Conservation (phyloP, 2,329 filamentous ascomycete genomes). For the Fusarium sp. region DNA sequence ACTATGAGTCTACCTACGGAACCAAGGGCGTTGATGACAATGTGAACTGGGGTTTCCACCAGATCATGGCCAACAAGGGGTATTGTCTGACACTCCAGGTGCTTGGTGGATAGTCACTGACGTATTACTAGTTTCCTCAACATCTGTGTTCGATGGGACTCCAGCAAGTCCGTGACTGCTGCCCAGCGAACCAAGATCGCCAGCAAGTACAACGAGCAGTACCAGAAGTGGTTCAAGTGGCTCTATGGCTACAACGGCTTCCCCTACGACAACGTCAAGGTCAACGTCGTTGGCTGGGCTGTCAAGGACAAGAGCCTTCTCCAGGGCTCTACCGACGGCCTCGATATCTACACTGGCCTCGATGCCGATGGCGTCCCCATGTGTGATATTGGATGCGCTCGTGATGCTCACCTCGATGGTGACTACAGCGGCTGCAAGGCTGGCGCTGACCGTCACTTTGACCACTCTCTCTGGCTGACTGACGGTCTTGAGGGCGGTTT, state of each 20-base stretch:
- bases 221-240: slow-evolving; percentile 57
- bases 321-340: slow-evolving; percentile 50
- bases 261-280: slow-evolving; percentile 54
- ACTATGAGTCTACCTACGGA: slow-evolving; percentile 30
- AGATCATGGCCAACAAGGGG: slow-evolving; percentile 48
- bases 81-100: slow-evolving; percentile 34
- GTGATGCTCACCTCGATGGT: slow-evolving; percentile 58
- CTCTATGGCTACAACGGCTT: slow-evolving; percentile 59
- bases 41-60: slow-evolving; percentile 49
- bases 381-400: slow-evolving; percentile 53
- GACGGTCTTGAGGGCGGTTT: slow-evolving; percentile 57
- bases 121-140: slow-evolving; percentile 21
- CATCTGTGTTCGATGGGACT: slow-evolving; percentile 59
- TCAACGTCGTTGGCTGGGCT: slow-evolving; percentile 57
- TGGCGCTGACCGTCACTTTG: slow-evolving; percentile 53
- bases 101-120: background rate
- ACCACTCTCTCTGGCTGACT: slow-evolving; percentile 60
- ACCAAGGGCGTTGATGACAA: slow-evolving; percentile 33
- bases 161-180: slow-evolving; percentile 49
- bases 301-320: slow-evolving; percentile 53
- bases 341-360: slow-evolving; percentile 56
- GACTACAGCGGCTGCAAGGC: slow-evolving; percentile 55
- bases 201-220: slow-evolving; percentile 49
- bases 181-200: slow-evolving; percentile 54
- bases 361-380: slow-evolving; percentile 56